Conservation (phyloP, 108 stramenopile genomes). For the Aurantiochytrium sp. region DNA sequence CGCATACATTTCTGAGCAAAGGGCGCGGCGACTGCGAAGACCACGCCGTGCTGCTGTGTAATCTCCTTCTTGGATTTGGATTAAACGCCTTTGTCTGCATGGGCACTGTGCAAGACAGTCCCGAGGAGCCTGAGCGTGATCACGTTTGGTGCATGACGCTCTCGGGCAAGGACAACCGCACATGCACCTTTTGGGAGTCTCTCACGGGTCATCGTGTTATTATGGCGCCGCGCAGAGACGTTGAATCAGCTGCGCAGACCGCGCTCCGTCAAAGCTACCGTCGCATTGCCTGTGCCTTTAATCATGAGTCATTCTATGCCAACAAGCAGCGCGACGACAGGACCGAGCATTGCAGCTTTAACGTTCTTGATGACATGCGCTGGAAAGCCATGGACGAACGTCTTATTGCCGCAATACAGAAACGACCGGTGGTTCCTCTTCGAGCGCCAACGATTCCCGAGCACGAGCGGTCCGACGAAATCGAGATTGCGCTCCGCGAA, state of each 20-base stretch:
- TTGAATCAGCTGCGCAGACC: neutral
- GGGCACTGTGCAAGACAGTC: constrained; percentile 26
- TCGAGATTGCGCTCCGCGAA: constrained; percentile 26
- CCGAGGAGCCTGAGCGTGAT: neutral
- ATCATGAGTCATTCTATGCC: constrained; percentile 31
- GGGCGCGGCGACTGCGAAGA: constrained; percentile 38
- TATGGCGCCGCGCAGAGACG: neutral
- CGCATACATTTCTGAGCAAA: constrained; percentile 31
- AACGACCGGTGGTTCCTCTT: constrained; percentile 12
- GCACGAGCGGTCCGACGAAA: neutral
- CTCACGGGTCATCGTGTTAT: constrained; percentile 17
- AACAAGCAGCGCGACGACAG: constrained; percentile 37
- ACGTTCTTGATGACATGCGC: constrained; percentile 20
- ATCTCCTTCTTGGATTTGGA: constrained; percentile 42
- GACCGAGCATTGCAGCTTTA: constrained; percentile 10
- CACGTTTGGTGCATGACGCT: constrained; percentile 20
- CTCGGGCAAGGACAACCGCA: neutral
- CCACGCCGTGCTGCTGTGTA: constrained; percentile 47
- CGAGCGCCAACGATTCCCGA: neutral
- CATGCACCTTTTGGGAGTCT: neutral
- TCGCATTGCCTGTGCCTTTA: constrained; percentile 40
- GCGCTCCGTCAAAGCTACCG: constrained; percentile 17
- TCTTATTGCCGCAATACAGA: neutral
- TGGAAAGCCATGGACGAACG: constrained; percentile 39
- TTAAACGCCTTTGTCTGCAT: constrained; percentile 43